These are phyloP conservation scores for Hydnomerulius pinastri DNA, from an alignment of 768 basidiomycete species.

Conservation along the genomic window DNA sequence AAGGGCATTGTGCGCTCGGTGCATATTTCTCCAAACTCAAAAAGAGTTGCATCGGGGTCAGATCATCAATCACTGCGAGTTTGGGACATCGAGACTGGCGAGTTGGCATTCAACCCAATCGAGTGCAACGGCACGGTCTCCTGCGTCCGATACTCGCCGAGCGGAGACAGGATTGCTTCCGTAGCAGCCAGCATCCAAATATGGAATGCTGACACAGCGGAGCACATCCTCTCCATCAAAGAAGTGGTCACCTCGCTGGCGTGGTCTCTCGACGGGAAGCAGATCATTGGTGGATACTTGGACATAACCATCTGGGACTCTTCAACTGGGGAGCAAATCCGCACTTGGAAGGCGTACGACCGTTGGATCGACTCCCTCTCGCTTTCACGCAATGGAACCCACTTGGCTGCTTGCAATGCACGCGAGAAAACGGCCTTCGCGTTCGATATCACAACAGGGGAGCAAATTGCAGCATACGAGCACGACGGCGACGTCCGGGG, in stretches of 20 bases:
- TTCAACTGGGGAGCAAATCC: too few species aligned
- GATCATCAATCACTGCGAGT: background rate
- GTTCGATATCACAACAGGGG: too few species aligned
- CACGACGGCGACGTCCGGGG: too few species aligned
- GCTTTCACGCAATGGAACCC: too few species aligned
- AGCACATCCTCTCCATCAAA: background rate
- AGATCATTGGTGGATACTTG: background rate
- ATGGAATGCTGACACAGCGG: background rate
- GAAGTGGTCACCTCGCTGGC: background rate
- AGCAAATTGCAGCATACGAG: too few species aligned
- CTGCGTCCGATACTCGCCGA: background rate
- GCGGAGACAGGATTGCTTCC: background rate
- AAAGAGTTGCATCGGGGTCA: constrained; percentile 1
- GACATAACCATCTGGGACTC: background rate
- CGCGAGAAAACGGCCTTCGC: too few species aligned
- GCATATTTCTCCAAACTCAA: constrained; percentile 16
- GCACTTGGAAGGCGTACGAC: too few species aligned
- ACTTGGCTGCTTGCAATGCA: too few species aligned
- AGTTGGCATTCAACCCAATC: background rate
- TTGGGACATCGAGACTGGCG: background rate
- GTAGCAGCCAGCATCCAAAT: background rate
- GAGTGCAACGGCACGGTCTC: background rate
- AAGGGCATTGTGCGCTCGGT: constrained; percentile 11
- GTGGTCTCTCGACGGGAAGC: background rate
- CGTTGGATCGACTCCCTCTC: too few species aligned